Evolutionary conservation across 1,284 basidiomycete species (phyloP), one percentile per base, ranked within the genome.

Genomic region (Ceratobasidium sp.): DNA sequence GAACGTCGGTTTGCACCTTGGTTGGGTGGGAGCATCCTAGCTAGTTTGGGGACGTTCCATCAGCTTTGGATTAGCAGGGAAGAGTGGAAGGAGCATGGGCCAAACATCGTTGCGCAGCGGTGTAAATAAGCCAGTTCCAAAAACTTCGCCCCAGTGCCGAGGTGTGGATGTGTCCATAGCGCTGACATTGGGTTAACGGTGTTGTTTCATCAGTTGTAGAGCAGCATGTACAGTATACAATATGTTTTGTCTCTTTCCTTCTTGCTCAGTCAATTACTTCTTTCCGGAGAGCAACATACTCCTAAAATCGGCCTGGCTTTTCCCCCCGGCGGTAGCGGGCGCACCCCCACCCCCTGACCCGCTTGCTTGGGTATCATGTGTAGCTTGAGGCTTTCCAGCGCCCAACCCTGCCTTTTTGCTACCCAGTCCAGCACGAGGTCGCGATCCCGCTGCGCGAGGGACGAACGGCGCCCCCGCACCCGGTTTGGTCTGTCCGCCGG

Each of bases 41-140:
- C 92, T 0, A 95, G 93, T 79, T 82, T 98, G 78, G 96, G 96
- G 32, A 97, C 95, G 16, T 98, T 98, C 87, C 96, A 98, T 81
- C 96, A 98, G 79, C 83, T 96, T 46, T 96, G 95, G 95, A 94
- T 96, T 78, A 95, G 93, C 79, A 89, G 86, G 79, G 94, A 96
- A 80, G 95, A 97, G 79, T 96, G 93, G 90, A 88, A 93, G 89
- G 92, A 93, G 78, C 92, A 93, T 77, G 91, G 91, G 61, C 89
- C 87, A 77, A 83, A 87, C 6, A 93, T 93, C 75, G 89, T 93
- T 16, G 87, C 88, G 11, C 91, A 93, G 77, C 84, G 91, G 77
- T 93, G 91, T 85, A 93, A 93, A 83, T 93, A 84, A 28, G 26
- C 23, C 41, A 26, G 49, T 13, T 47, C 26, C 14, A 8, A 26